Base-by-base conservation (phyloP, 83 land plant genomes). In the Larix sibirica region DNA sequence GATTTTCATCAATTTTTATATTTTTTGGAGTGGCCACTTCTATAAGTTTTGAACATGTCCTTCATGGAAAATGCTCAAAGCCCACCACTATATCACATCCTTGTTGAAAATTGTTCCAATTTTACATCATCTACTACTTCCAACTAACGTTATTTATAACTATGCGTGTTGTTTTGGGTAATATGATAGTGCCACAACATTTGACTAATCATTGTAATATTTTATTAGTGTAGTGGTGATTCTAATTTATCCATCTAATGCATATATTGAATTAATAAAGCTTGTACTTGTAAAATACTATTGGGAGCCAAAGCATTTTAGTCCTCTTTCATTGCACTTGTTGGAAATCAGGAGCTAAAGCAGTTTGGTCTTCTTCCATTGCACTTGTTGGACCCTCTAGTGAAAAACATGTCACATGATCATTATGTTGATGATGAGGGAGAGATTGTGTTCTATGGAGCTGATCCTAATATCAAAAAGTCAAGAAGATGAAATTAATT, bases 231-330 rank as follows among this genome's bases (percentile, higher is more conserved):
- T 1, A 9, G 79, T 80, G 60, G 7, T 16, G 54, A 24, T 31
- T 33, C 81, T 58, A 56, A 61, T 60, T 38, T 54, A 10, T 50
- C 28, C 54, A 20, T 56, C n/a, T 69, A n/a, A 69, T 69, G 16
- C 33, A 69, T 88, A 94, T 93, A 94, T 97, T 36, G 84, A 86
- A 71, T 94, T 97, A 2, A 90, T 92, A 1, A 94, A 93, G 84
- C 90, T 92, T 3, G 90, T 96, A 50, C 87, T 96, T 1, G 98
- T 95, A 18, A 92, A 88, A 68, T 94, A 96, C 64, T 94, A 96
- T 88, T 65, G 95, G 36, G 95, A 96, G 83, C 98, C 97, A 13
- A 82, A 2, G 79, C 90, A 91, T 82, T 94, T 95, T 4, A 90
- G 91, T 0, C 92, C 90, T 3, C 62, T 96, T 21, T 97, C 98